Base-by-base conservation (phyloP, 768 basidiomycete genomes). In the Kwoniella sp. region DNA sequence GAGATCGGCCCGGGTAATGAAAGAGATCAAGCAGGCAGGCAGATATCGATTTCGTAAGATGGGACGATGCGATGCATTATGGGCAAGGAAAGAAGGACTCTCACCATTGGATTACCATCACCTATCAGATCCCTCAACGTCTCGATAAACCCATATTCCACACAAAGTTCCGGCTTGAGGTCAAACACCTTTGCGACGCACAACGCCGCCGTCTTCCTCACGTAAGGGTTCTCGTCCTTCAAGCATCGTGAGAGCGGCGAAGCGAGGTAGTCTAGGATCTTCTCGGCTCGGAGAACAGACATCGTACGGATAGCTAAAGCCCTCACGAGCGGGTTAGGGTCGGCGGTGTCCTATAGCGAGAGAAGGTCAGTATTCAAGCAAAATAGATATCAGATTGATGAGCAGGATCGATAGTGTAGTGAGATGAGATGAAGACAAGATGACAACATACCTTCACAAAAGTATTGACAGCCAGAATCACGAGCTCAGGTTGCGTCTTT, bases 241-340 rank as follows among this genome's bases (percentile, higher is more conserved):
- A 98, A 84, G 73, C 91, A 92, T 74, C 92, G 91, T 72, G 92
- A 90, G 2, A 99, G 83, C 0, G 96, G 95, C 79, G 93, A 91
- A 73, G 89, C 92, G n/a, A 99, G 87, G 82, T 98, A 99, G 83
- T 97, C 94, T 81, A 97, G 92, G 79, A 97, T 98, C 87, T 97
- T 98, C 81, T 98, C 96, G 9, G 95, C 94, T 47, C 94, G 90
- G 54, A 99, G 82, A 76, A 91, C 91, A 34, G 93, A 93, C 96
- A 99, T 99, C 9, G 96, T 99, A 38, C 95, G 88, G 79, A 98
- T 97, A 34, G 96, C 90, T 60, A 99, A 86, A 0, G 96, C 96
- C 56, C 96, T 88, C 26, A 98, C 91, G 60, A 98, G 90, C 0
- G 96, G 96, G 75, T 99, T 98, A 11, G 91, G 88, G 78, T 98